phyloP scores from a whole-genome alignment of 1,139 yeast species.

The Pichia sp. region DNA sequence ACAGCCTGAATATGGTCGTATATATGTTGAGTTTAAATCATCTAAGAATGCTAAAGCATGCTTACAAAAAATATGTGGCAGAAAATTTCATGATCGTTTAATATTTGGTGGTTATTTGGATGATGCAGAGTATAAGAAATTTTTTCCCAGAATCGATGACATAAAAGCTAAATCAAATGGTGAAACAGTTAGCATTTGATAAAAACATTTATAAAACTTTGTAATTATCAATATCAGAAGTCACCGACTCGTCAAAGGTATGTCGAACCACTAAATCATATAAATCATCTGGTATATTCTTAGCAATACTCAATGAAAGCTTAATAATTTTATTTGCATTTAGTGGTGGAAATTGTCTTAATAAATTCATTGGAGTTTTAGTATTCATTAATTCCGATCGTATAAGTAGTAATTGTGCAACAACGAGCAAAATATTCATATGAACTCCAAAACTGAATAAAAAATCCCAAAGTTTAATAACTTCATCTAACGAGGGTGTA shows the following conservation, averaged over 20 bases:
- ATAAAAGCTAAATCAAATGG: too few species aligned
- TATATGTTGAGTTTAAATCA: slow-evolving; percentile 59
- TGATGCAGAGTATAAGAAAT: slow-evolving; percentile 38
- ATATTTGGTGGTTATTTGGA: slow-evolving; percentile 62
- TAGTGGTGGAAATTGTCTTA: slow-evolving; percentile 67
- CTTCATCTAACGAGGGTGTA: slow-evolving; percentile 78
- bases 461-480: slow-evolving; percentile 81
- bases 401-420: slow-evolving; percentile 74
- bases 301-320: slow-evolving; percentile 69
- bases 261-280: slow-evolving; percentile 70
- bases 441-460: slow-evolving; percentile 88
- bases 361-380: slow-evolving; percentile 64
- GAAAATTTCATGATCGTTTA: slow-evolving; percentile 62
- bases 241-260: slow-evolving; percentile 51
- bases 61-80: slow-evolving; percentile 58
- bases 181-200: too few species aligned
- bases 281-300: slow-evolving; percentile 62
- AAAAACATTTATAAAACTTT: background rate
- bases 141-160: too few species aligned
- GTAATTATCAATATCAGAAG: slow-evolving; percentile 29
- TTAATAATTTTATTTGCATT: slow-evolving; percentile 73
- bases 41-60: slow-evolving; percentile 52
- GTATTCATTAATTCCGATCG: slow-evolving; percentile 54
- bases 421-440: slow-evolving; percentile 76
- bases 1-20: slow-evolving; percentile 63